phyloP scores from a whole-genome alignment of 352 stramenopile genomes.

The Pythium phragmiticola region DNA sequence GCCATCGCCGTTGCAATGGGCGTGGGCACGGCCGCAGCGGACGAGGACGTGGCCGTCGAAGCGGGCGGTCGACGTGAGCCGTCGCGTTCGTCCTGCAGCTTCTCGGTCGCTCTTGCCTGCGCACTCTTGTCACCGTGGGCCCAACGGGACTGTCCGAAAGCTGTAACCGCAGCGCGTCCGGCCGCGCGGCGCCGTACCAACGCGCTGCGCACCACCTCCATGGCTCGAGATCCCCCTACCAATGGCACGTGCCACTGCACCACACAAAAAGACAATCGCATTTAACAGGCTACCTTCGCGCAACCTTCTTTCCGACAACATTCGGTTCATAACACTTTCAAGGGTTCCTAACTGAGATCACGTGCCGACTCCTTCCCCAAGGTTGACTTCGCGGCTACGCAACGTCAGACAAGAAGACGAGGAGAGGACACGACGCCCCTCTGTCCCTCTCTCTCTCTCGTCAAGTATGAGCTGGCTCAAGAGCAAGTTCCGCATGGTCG shows the following conservation, averaged over 20 bases:
- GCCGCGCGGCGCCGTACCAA: slow-evolving; percentile 19
- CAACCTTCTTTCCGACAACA: slow-evolving; percentile 17
- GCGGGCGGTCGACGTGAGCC: neutral
- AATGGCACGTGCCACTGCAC: slow-evolving; percentile 15
- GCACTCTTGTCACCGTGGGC: neutral
- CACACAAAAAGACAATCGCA: slow-evolving; percentile 7
- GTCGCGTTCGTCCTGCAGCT: neutral
- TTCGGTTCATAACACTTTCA: slow-evolving; percentile 5
- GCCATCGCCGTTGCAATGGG: slow-evolving; percentile 32
- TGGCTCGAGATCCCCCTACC: neutral
- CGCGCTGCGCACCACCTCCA: slow-evolving; percentile 16
- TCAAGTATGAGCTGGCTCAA: slow-evolving; percentile 61
- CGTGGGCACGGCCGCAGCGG: slow-evolving; percentile 11
- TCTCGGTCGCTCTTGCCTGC: neutral
- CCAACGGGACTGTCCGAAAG: neutral
- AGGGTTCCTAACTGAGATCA: too few species aligned
- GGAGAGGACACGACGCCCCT: neutral
- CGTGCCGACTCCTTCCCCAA: neutral
- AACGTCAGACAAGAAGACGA: neutral
- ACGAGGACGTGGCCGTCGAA: too few species aligned
- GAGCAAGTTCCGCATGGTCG: slow-evolving; percentile 76
- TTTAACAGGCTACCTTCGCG: slow-evolving; percentile 26
- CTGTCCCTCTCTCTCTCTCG: neutral
- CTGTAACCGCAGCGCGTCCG: neutral
- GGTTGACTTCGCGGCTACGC: neutral